These are phyloP conservation scores for Cladosporium sp. DNA, from an alignment of 2,329 filamentous ascomycete genomes.

Conservation along the genomic window DNA sequence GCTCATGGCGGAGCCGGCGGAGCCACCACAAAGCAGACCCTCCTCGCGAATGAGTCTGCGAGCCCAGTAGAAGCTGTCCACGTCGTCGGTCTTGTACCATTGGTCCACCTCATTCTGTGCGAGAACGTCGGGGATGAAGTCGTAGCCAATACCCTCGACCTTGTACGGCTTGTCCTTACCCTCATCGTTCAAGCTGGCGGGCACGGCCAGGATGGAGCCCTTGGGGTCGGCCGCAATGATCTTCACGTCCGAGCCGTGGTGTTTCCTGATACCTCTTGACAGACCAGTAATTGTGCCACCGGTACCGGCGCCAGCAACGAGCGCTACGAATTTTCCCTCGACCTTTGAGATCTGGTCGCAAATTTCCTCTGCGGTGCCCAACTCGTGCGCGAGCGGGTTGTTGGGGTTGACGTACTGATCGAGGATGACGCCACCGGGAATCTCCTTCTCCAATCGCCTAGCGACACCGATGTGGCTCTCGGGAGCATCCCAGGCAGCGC, in stretches of 20 bases:
- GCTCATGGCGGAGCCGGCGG: slow-evolving; percentile 87
- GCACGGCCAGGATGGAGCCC: slow-evolving; percentile 86
- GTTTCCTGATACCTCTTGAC: slow-evolving; percentile 77
- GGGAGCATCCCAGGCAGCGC: slow-evolving; percentile 89
- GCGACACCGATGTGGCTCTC: slow-evolving; percentile 98
- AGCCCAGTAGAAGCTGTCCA: slow-evolving; percentile 87
- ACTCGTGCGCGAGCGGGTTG: slow-evolving; percentile 92
- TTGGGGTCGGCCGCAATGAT: slow-evolving; percentile 90
- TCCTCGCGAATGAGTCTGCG: slow-evolving; percentile 89
- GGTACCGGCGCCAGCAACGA: slow-evolving; percentile 91
- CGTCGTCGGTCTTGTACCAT: slow-evolving; percentile 98
- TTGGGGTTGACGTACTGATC: slow-evolving; percentile 93
- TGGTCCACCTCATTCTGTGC: slow-evolving; percentile 77
- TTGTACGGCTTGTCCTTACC: slow-evolving; percentile 86
- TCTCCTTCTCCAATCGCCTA: slow-evolving; percentile 83
- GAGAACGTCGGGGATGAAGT: slow-evolving; percentile 94
- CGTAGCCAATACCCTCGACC: slow-evolving; percentile 97
- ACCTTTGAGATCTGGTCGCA: slow-evolving; percentile 75
- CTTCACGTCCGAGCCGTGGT: slow-evolving; percentile 78
- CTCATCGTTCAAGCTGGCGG: slow-evolving; percentile 75
- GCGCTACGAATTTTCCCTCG: slow-evolving; percentile 71
- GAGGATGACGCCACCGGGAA: slow-evolving; percentile 94
- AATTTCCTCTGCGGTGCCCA: slow-evolving; percentile 92
- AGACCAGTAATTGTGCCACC: slow-evolving; percentile 94
- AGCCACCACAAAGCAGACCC: slow-evolving; percentile 88